Evolutionary conservation across 805 yeast species (phyloP).

Genomic region (Isabelozyma pseudorhagii): DNA sequence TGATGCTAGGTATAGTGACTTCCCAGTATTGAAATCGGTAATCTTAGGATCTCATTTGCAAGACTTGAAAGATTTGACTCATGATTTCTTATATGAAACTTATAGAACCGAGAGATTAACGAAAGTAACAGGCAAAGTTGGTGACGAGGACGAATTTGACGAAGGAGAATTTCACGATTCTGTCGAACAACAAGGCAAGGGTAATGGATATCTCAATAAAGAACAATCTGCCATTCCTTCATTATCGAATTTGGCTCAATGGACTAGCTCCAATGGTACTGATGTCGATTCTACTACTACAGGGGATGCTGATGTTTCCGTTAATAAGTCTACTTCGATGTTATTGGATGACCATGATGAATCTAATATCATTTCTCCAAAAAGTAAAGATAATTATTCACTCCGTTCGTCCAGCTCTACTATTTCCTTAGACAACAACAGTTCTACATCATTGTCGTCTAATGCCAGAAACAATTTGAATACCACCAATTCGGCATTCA

Average conservation of each 20-base stretch:
- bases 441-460: constrained; percentile 3
- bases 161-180: constrained; percentile 27
- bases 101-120: constrained; percentile 77
- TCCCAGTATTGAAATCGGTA: constrained; percentile 60
- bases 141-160: constrained; percentile 10
- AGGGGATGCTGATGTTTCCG: constrained; percentile 12
- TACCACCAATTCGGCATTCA: constrained; percentile 31
- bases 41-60: constrained; percentile 79
- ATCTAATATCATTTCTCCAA: constrained; percentile 20
- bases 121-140: constrained; percentile 43
- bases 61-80: constrained; percentile 78
- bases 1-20: constrained; percentile 52
- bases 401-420: constrained; percentile 30
- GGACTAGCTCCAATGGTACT: constrained; percentile 16
- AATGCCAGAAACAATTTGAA: constrained; percentile 14
- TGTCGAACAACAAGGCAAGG: constrained; percentile 8
- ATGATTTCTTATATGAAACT: constrained; percentile 70
- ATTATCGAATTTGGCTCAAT: constrained; percentile 60
- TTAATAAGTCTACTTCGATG: constrained; percentile 31
- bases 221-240: constrained; percentile 42
- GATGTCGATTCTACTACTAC: constrained; percentile 20
- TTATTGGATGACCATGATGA: constrained; percentile 26
- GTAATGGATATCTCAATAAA: neutral
- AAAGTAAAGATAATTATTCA: constrained; percentile 23
- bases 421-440: constrained; percentile 18